Base-by-base conservation (phyloP, 192 early-diverging fungal species). In the Linnemannia exigua region DNA sequence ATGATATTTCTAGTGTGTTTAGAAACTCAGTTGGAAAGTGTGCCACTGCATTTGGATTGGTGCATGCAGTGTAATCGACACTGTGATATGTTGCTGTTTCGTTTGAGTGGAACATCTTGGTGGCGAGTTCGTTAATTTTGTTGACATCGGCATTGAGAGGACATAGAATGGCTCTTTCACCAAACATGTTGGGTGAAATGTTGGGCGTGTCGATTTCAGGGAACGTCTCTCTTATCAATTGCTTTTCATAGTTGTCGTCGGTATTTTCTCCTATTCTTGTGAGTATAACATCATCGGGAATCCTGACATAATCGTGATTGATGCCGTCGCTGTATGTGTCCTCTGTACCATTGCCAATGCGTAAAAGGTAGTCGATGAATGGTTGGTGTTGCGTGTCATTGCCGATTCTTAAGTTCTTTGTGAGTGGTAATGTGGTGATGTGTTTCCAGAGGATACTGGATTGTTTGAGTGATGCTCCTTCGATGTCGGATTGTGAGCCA, bases 381-480 rank as follows among this genome's bases (percentile, higher is more conserved):
- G 54, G 0, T 46, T 48, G 22, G 28, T 80, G 41, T 37, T 70
- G 38, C 1, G 58, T 51, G 8, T 70, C 15, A 3, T 76, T 9
- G 0, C 9, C 8, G 20, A 81, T 47, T 37, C 67, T 38, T 68
- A 83, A 81, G 33, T 89, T 89, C 11, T 31, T 33, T 0, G 20
- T 41, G n/a, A 75, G n/a, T n/a, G 75, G 12, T n/a, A 52, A 2
- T 80, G 46, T 1, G 58, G 75, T 31, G 17, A 87, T 78, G 44
- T 41, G 14, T 0, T 33, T 50, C 84, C 84, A 89, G 11, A 86
- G 20, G 1, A 16, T 67, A 15, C 15, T 9, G 35, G 83, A 81
- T n/a, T 72, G 36, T 2, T 80, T 79, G 0, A 89, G 41, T 3
- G 76, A 82, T n/a, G 67, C n/a, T n/a, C n/a, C 38, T 6, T 61